These are phyloP conservation scores for Ophiostoma sp. DNA, from an alignment of 2,329 filamentous ascomycete genomes.

Conservation along the genomic window DNA sequence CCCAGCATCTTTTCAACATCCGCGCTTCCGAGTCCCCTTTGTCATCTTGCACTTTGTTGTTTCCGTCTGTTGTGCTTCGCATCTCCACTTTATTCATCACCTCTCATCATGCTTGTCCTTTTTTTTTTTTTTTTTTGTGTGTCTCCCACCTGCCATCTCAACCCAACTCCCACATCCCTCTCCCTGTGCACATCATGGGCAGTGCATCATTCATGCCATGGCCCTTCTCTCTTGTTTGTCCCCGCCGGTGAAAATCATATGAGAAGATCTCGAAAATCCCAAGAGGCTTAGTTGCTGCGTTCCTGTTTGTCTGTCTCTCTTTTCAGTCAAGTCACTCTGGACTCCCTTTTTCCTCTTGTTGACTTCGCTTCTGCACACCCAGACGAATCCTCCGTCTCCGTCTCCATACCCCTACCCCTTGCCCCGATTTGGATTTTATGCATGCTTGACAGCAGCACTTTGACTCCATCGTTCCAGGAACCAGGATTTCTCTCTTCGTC, in stretches of 20 bases:
- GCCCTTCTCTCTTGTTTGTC: not conserved
- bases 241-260: slow-evolving; percentile 11
- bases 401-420: not conserved
- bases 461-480: not conserved
- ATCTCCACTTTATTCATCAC: not conserved
- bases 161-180: not conserved
- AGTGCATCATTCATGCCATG: slow-evolving; percentile 6
- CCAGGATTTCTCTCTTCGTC: no score
- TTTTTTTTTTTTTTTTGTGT: no score
- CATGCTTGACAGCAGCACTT: slow-evolving; percentile 7
- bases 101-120: not conserved
- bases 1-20: not conserved
- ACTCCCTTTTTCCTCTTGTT: not conserved
- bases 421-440: not conserved
- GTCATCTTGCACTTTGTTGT: slow-evolving; percentile 2
- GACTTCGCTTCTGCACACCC: not conserved
- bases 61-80: not conserved
- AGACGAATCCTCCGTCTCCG: slow-evolving; percentile 2
- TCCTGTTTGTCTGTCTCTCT: not conserved
- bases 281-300: slow-evolving; percentile 12
- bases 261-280: slow-evolving; percentile 9
- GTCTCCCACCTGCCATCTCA: not conserved
- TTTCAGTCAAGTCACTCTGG: not conserved
- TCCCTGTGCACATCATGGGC: slow-evolving; percentile 2
- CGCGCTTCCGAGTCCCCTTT: not conserved